phyloP scores from a whole-genome alignment of 768 basidiomycete genomes.

The Boletus subparvulus region DNA sequence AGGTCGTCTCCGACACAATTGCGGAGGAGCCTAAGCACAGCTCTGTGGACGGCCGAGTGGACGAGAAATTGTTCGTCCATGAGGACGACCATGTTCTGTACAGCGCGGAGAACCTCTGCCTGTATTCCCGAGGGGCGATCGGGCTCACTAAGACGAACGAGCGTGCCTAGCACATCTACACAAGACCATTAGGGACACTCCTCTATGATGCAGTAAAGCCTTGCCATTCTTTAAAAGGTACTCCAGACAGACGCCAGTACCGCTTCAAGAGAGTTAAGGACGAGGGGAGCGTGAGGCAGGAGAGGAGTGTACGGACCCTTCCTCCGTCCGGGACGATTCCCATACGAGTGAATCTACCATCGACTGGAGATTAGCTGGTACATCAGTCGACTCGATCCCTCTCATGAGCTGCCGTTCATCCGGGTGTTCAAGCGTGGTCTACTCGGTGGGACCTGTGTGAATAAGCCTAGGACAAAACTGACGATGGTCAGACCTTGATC shows the following conservation, averaged over 20 bases:
- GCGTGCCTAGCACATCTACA: conserved; percentile 75
- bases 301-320: conserved; percentile 61
- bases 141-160: conserved; percentile 81
- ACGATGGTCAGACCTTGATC: conserved; percentile 54
- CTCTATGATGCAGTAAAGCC: conserved; percentile 10
- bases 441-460: conserved; percentile 13
- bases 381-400: conserved; percentile 80
- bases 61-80: conserved; percentile 93
- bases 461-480: background rate
- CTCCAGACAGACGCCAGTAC: conserved; percentile 86
- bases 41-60: conserved; percentile 86
- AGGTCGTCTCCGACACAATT: conserved; percentile 92
- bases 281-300: background rate
- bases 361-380: conserved; percentile 69
- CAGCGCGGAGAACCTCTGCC: conserved; percentile 80
- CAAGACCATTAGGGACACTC: background rate
- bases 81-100: conserved; percentile 88
- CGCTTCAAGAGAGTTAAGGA: conserved; percentile 43
- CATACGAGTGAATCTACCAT: conserved; percentile 86
- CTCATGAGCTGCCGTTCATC: conserved; percentile 85
- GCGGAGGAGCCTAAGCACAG: conserved; percentile 79
- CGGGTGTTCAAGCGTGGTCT: conserved; percentile 84
- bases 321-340: conserved; percentile 83
- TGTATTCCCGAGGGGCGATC: conserved; percentile 91
- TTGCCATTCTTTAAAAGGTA: conserved; percentile 86